A percentile compares a stretch with the other conserved stretches of the same genome.
Conservation (phyloP, 148 eudicot genomes). For the Chenopodium formosanum region DNA sequence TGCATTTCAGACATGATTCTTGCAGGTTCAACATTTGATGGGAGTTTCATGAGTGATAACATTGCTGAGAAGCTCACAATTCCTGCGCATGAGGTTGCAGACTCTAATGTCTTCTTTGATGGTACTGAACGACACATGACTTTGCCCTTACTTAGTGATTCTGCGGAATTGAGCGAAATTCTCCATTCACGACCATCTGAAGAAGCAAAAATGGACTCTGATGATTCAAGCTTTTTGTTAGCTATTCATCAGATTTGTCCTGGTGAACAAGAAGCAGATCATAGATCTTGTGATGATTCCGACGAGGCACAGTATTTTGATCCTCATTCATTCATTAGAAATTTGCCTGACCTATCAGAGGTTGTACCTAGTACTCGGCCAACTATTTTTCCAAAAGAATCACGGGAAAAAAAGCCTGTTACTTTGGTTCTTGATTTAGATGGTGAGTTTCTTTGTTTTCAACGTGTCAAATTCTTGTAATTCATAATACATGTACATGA, state of each 20-base stretch:
- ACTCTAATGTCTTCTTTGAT: constrained; percentile 55
- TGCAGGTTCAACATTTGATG: constrained; percentile 56
- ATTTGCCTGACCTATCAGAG: constrained; percentile 67
- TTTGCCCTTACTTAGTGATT: constrained; percentile 64
- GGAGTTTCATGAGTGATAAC: constrained; percentile 43
- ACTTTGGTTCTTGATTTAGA: constrained; percentile 95
- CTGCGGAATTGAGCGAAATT: constrained; percentile 39
- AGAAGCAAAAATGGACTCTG: constrained; percentile 36
- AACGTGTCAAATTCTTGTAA: not conserved
- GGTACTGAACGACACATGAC: constrained; percentile 52
- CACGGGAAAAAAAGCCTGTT: constrained; percentile 47
- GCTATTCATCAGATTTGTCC: constrained; percentile 77
- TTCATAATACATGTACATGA: not conserved
- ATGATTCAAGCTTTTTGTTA: constrained; percentile 64
- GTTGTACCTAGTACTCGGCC: constrained; percentile 41
- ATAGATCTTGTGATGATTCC: constrained; percentile 41
- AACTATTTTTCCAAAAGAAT: constrained; percentile 40
- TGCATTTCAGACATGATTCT: constrained; percentile 72
- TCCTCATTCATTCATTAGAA: constrained; percentile 72
- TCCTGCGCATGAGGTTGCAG: constrained; percentile 59
- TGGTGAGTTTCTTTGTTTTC: constrained; percentile 46
- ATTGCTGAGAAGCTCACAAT: constrained; percentile 37
- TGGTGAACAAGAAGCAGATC: constrained; percentile 57
- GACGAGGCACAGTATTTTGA: constrained; percentile 71
- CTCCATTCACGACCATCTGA: constrained; percentile 37